Conservation (phyloP, 2,329 filamentous ascomycete species). For the Trichoderma hamatum region DNA sequence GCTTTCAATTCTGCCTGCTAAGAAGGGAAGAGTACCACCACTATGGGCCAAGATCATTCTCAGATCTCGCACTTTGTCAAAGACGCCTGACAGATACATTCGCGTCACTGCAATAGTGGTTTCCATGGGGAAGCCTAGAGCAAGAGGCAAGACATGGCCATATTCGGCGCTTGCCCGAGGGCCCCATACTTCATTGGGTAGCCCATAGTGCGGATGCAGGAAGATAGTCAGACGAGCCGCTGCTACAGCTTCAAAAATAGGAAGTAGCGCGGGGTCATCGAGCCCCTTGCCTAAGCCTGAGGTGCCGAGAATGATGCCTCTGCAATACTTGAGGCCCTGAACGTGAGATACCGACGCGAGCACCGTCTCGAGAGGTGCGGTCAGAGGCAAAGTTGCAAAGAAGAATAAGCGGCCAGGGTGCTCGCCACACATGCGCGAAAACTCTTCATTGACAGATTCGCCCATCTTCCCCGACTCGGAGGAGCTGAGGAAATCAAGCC, state of each 20-base stretch:
- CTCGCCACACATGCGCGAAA: conserved; percentile 69
- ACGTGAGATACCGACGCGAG: conserved; percentile 68
- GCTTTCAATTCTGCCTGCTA: conserved; percentile 85
- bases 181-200: conserved; percentile 80
- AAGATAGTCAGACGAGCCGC: conserved; percentile 70
- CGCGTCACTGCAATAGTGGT: conserved; percentile 87
- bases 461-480: conserved; percentile 66
- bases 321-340: conserved; percentile 64
- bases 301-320: conserved; percentile 88
- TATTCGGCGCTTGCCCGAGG: conserved; percentile 68
- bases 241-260: conserved; percentile 72
- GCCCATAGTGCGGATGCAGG: conserved; percentile 88
- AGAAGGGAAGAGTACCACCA: conserved; percentile 84
- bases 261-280: conserved; percentile 74
- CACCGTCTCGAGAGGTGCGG: conserved; percentile 64
- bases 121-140: conserved; percentile 87
- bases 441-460: conserved; percentile 72
- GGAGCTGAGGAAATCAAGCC: conserved; percentile 79
- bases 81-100: conserved; percentile 86
- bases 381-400: conserved; percentile 80
- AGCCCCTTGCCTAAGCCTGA: conserved; percentile 77
- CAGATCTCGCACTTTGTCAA: conserved; percentile 71
- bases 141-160: conserved; percentile 84
- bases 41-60: conserved; percentile 83
- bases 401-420: conserved; percentile 74